These are phyloP conservation scores for Tolypocladium endophyticum DNA, from an alignment of 2,329 filamentous ascomycete species.

Conservation along the genomic window DNA sequence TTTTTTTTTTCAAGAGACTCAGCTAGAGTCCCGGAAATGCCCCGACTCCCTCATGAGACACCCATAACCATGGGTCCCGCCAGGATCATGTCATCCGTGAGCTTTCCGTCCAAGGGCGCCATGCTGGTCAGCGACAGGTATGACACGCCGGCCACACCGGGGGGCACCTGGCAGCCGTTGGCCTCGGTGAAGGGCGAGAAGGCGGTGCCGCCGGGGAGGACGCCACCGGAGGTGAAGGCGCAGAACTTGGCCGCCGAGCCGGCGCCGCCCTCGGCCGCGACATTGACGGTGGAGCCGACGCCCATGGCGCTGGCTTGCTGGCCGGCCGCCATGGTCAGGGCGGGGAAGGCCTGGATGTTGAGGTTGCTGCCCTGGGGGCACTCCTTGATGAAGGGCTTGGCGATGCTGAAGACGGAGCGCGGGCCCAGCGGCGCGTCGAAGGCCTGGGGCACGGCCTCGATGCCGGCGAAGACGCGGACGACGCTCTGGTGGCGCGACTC, in stretches of 20 bases:
- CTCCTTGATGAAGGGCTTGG: slow-evolving; percentile 59
- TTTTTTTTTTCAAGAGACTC: background rate
- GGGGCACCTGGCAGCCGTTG: slow-evolving; percentile 49
- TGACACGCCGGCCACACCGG: slow-evolving; percentile 50
- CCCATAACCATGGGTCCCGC: slow-evolving; percentile 53
- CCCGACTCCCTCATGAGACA: slow-evolving; percentile 12
- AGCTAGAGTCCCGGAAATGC: background rate
- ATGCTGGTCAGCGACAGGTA: slow-evolving; percentile 56
- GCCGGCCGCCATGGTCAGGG: slow-evolving; percentile 38
- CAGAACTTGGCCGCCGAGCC: slow-evolving; percentile 42
- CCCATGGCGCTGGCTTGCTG: slow-evolving; percentile 26
- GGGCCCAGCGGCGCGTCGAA: slow-evolving; percentile 62
- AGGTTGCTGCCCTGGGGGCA: slow-evolving; percentile 57
- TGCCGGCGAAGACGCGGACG: slow-evolving; percentile 49
- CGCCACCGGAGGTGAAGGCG: slow-evolving; percentile 54
- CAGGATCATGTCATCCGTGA: slow-evolving; percentile 54
- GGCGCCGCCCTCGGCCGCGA: slow-evolving; percentile 39
- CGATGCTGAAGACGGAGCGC: slow-evolving; percentile 62
- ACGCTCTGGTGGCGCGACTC: slow-evolving; percentile 67
- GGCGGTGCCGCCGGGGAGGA: slow-evolving; percentile 43
- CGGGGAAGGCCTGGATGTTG: slow-evolving; percentile 52
- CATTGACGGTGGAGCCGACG: slow-evolving; percentile 16
- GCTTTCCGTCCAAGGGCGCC: slow-evolving; percentile 35
- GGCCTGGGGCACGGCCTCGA: slow-evolving; percentile 52
- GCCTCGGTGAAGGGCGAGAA: slow-evolving; percentile 46